Base-by-base conservation (phyloP, 2,329 filamentous ascomycete species). In the Elsinoe fawcettii region DNA sequence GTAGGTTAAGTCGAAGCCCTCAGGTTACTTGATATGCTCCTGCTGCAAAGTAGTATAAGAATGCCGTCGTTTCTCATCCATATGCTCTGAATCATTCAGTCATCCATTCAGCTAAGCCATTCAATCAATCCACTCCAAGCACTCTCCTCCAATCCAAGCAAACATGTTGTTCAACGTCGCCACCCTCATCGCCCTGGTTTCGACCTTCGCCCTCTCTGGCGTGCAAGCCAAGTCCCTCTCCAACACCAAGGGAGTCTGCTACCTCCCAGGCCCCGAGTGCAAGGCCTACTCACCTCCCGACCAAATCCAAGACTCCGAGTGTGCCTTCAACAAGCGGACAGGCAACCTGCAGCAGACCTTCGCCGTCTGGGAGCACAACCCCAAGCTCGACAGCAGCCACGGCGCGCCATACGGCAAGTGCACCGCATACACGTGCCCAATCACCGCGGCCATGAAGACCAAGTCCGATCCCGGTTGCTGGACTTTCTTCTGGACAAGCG, bases 391-490 rank as follows among this genome's bases (percentile, higher is more conserved):
- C 60, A 60, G 59, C 20, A 63, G 63, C 59, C 56, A 76, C 58
- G 77, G 76, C 22, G 71, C 69, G 2, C 75, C 75, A 1, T 78
- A 78, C 62, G 76, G 75, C 1, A 78, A 74, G 3, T 79, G 73
- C 64, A 65, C 60, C 23, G 72, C 73, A 1, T 76, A 75, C 62
- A 74, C 71, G 1, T 75, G 72, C 62, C 61, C 66, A 7, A 61
- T 68, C 4, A 71, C 73, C 0, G 67, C 66, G 0, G 63, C 57
- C 8, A 60, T 62, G 2, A 63, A 68, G 5, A 60, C 63, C 34
- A 63, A 66, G 18, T 41, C 60, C 5, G 62, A 68, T 16, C 63
- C 62, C 0, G 72, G 73, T 59, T 73, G 65, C 62, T 76, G 73
- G 74, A 71, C 71, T 1, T 76, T 76, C 62, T 67, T 66, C 60